Evolutionary conservation across 2,329 filamentous ascomycete species (phyloP).

Genomic region (Iodosphaeria phyllophila): DNA sequence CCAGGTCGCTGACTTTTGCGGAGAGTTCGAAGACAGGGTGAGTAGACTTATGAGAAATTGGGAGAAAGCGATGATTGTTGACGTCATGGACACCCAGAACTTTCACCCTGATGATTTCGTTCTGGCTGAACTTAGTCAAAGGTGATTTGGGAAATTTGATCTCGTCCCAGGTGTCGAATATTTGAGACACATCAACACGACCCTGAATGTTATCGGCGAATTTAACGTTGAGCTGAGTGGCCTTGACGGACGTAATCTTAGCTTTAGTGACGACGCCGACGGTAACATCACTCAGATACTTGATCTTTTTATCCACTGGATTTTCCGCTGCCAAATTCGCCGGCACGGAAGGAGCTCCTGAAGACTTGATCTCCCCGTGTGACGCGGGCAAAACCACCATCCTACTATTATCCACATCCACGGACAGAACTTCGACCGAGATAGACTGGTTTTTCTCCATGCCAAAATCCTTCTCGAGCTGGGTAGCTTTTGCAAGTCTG

Average conservation of each 20-base stretch:
- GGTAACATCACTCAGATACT: slow-evolving; percentile 50
- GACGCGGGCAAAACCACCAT: slow-evolving; percentile 37
- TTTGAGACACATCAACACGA: slow-evolving; percentile 80
- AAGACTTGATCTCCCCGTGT: slow-evolving; percentile 23
- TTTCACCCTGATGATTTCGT: slow-evolving; percentile 54
- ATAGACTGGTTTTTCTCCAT: slow-evolving; percentile 61
- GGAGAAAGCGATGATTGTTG: slow-evolving; percentile 76
- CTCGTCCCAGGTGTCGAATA: slow-evolving; percentile 76
- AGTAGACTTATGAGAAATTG: slow-evolving; percentile 67
- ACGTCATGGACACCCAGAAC: slow-evolving; percentile 81
- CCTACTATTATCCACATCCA: slow-evolving; percentile 51
- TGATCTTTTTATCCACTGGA: slow-evolving; percentile 42
- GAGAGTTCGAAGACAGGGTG: slow-evolving; percentile 80
- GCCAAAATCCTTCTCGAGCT: slow-evolving; percentile 55
- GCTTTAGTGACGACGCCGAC: slow-evolving; percentile 61
- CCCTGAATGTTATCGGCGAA: slow-evolving; percentile 77
- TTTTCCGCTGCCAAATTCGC: slow-evolving; percentile 22
- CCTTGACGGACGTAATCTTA: slow-evolving; percentile 66
- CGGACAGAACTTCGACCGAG: slow-evolving; percentile 48
- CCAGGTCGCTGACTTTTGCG: slow-evolving; percentile 50
- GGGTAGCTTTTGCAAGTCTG: slow-evolving; percentile 53
- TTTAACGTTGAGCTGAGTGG: slow-evolving; percentile 81
- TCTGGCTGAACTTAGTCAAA: slow-evolving; percentile 52
- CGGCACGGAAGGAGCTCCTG: slow-evolving; percentile 14
- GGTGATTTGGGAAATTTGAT: slow-evolving; percentile 71